Conservation (phyloP, 2,329 filamentous ascomycete species). For the Lecanicillium sp. region DNA sequence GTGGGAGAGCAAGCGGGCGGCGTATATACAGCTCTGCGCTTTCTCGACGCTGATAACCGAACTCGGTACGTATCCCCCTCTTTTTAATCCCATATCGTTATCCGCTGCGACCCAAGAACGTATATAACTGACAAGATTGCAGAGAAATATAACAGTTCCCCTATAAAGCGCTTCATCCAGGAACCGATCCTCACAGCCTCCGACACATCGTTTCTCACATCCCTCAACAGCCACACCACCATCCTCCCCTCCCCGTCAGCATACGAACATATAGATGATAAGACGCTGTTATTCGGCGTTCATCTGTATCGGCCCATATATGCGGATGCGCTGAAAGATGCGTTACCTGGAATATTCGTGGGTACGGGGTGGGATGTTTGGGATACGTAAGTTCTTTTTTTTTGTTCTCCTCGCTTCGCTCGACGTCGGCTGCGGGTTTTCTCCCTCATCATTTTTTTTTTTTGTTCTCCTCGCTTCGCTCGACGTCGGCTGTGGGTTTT, state of each 20-base stretch:
- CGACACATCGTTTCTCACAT: slow-evolving; percentile 46
- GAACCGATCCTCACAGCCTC: slow-evolving; percentile 46
- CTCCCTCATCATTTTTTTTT: no score
- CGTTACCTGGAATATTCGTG: slow-evolving; percentile 49
- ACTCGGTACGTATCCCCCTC: slow-evolving; percentile 30
- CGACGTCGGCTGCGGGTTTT: background rate
- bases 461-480: background rate
- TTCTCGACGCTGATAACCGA: slow-evolving; percentile 43
- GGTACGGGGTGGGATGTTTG: slow-evolving; percentile 49
- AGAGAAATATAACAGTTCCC: background rate
- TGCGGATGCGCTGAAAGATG: slow-evolving; percentile 38
- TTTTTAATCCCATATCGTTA: background rate
- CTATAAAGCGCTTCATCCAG: slow-evolving; percentile 45
- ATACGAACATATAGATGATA: slow-evolving; percentile 41
- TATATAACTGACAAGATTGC: background rate
- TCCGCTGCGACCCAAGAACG: slow-evolving; percentile 4
- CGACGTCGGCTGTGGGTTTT: background rate
- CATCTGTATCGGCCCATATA: slow-evolving; percentile 54
- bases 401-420: background rate
- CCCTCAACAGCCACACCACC: slow-evolving; percentile 49
- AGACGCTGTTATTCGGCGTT: slow-evolving; percentile 55
- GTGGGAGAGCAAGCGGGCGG: slow-evolving; percentile 38
- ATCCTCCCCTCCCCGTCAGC: slow-evolving; percentile 47
- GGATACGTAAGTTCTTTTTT: slow-evolving; percentile 36
- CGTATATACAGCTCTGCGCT: slow-evolving; percentile 48